Conservation (phyloP, 2,329 filamentous ascomycete species). For the Trichoderma brevicompactum region DNA sequence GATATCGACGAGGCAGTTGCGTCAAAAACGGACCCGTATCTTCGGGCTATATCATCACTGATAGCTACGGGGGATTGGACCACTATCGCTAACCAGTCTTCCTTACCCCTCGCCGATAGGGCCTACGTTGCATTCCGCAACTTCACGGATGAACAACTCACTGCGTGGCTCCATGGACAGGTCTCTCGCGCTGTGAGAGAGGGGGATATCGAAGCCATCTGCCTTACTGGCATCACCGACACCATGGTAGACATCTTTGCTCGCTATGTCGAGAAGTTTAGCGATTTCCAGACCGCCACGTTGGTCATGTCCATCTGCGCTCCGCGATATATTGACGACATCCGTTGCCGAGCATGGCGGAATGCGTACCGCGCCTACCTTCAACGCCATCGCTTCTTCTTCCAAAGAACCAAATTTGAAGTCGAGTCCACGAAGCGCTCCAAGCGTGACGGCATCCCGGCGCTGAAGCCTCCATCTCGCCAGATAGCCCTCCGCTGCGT, state of each 20-base stretch:
- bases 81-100: slow-evolving; percentile 71
- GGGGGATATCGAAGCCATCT: slow-evolving; percentile 76
- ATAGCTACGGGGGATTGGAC: slow-evolving; percentile 79
- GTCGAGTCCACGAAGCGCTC: slow-evolving; percentile 74
- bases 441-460: slow-evolving; percentile 64
- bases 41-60: slow-evolving; percentile 77
- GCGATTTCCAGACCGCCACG: slow-evolving; percentile 79
- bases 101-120: slow-evolving; percentile 75
- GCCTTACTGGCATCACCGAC: slow-evolving; percentile 77
- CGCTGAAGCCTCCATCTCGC: slow-evolving; percentile 65
- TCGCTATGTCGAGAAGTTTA: slow-evolving; percentile 73
- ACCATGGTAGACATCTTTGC: slow-evolving; percentile 74
- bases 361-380: slow-evolving; percentile 72
- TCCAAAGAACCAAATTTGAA: slow-evolving; percentile 76
- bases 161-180: slow-evolving; percentile 69
- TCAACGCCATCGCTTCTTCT: slow-evolving; percentile 73
- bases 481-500: slow-evolving; percentile 77
- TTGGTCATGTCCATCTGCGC: slow-evolving; percentile 74
- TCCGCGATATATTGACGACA: slow-evolving; percentile 76
- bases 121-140: slow-evolving; percentile 73
- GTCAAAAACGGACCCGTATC: slow-evolving; percentile 73
- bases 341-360: slow-evolving; percentile 75
- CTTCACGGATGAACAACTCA: slow-evolving; percentile 64
- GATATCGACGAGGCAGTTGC: slow-evolving; percentile 64
- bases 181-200: slow-evolving; percentile 63